phyloP scores from a whole-genome alignment of 768 basidiomycete species.

The Mycena vitilis region DNA sequence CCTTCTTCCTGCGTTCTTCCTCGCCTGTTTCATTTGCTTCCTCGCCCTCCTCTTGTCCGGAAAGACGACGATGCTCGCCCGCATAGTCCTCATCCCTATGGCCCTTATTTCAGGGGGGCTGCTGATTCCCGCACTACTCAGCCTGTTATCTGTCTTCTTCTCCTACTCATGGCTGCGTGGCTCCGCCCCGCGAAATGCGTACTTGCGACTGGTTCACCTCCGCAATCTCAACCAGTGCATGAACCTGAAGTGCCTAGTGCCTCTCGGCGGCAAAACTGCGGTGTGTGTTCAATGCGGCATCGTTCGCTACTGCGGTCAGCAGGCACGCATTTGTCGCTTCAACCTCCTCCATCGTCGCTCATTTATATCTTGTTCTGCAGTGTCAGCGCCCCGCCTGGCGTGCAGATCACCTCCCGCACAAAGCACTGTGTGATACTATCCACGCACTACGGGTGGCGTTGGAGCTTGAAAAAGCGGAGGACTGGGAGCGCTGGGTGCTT shows the following conservation, averaged over 20 bases:
- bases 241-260: background rate
- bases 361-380: background rate
- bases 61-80: too few species aligned
- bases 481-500: too few species aligned
- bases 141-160: too few species aligned
- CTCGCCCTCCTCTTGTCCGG: too few species aligned
- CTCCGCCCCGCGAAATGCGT: background rate
- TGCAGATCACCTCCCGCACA: background rate
- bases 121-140: too few species aligned
- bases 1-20: too few species aligned
- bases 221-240: constrained; percentile 11
- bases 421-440: background rate
- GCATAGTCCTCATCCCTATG: too few species aligned
- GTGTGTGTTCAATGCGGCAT: constrained; percentile 1
- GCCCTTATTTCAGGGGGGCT: too few species aligned
- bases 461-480: too few species aligned
- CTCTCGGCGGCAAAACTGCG: background rate
- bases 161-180: background rate
- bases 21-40: too few species aligned
- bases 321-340: background rate
- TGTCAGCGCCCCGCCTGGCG: background rate
- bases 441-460: background rate
- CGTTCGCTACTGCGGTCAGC: background rate
- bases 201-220: background rate
- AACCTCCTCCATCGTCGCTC: background rate